Evolutionary conservation across 495 filamentous ascomycete species (phyloP).

Genomic region (Haplographium delicatum): DNA sequence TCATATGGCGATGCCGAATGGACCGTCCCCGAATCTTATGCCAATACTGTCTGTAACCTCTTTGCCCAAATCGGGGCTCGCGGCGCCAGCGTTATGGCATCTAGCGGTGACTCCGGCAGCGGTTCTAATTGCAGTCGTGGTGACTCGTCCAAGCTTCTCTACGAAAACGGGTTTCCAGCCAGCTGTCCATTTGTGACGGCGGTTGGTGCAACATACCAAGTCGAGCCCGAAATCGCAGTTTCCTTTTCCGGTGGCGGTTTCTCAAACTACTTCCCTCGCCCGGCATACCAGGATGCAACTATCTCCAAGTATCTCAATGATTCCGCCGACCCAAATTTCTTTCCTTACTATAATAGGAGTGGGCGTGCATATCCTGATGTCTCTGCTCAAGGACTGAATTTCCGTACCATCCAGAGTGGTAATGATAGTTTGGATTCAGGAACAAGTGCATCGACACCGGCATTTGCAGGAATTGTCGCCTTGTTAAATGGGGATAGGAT

Average conservation of each 20-base stretch:
- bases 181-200: slow-evolving; percentile 73
- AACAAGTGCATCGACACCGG: slow-evolving; percentile 43
- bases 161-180: slow-evolving; percentile 64
- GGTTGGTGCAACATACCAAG: slow-evolving; percentile 57
- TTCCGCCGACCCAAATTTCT: not conserved
- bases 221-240: slow-evolving; percentile 50
- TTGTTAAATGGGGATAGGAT: slow-evolving; percentile 53
- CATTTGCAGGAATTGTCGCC: slow-evolving; percentile 45
- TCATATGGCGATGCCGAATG: slow-evolving; percentile 71
- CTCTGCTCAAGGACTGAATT: slow-evolving; percentile 44
- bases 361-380: slow-evolving; percentile 74
- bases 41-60: slow-evolving; percentile 59
- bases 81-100: slow-evolving; percentile 64
- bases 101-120: slow-evolving; percentile 68
- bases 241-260: slow-evolving; percentile 64
- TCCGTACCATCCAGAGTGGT: not conserved
- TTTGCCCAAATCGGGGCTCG: slow-evolving; percentile 66
- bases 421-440: not conserved
- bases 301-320: slow-evolving; percentile 49
- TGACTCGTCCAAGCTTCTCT: slow-evolving; percentile 52
- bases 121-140: slow-evolving; percentile 57
- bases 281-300: slow-evolving; percentile 55
- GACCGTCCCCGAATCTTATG: slow-evolving; percentile 57
- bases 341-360: not conserved
- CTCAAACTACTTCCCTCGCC: slow-evolving; percentile 57